These are phyloP conservation scores for Vigna nakashimae DNA, from an alignment of 306 rosid species.

Conservation along the genomic window DNA sequence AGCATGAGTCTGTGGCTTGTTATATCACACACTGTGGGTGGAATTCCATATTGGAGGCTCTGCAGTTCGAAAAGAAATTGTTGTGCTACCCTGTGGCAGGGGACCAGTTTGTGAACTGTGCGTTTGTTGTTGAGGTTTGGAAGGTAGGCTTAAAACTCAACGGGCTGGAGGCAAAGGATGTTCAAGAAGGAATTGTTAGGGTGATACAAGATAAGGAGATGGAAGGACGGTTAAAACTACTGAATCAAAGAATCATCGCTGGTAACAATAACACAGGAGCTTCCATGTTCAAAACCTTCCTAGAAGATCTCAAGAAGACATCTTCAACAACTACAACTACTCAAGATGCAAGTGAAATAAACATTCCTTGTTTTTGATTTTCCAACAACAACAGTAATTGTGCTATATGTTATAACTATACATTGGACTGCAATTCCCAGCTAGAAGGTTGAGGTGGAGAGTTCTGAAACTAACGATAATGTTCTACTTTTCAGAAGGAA, in stretches of 20 bases:
- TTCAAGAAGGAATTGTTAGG: constrained; percentile 67
- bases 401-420: no score
- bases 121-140: constrained; percentile 72
- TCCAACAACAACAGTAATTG: no score
- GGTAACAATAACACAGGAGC: constrained; percentile 18
- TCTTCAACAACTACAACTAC: neutral
- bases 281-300: constrained; percentile 51
- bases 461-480: no score
- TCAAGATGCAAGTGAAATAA: no score
- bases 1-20: constrained; percentile 67
- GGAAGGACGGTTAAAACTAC: constrained; percentile 45
- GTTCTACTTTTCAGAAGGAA: no score
- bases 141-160: constrained; percentile 65
- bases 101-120: constrained; percentile 82
- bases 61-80: constrained; percentile 63
- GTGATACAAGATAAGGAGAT: constrained; percentile 67
- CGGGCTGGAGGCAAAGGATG: constrained; percentile 63
- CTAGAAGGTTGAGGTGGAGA: no score
- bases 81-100: constrained; percentile 87
- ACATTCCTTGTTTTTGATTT: no score
- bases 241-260: constrained; percentile 59
- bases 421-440: no score
- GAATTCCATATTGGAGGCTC: constrained; percentile 91
- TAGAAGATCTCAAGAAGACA: constrained; percentile 42
- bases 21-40: constrained; percentile 95